A percentile compares a stretch with the other conserved stretches of the same genome.
Evolutionary conservation across 2,329 filamentous ascomycete species (phyloP).

Genomic region (Phoma sp.): DNA sequence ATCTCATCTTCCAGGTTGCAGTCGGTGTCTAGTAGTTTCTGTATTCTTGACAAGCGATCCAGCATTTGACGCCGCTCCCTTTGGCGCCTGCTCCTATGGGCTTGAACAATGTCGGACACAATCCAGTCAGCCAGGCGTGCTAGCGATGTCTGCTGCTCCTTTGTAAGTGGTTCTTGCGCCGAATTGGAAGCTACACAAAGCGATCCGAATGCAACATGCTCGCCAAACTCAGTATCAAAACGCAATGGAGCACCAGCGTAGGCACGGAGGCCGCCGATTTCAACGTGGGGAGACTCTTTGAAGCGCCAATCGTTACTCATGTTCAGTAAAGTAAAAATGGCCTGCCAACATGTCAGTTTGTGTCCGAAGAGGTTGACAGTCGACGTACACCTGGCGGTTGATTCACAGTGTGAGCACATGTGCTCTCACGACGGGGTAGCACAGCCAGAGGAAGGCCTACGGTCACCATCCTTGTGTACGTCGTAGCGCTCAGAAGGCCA

Average conservation of each 20-base stretch:
- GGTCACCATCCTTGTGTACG: constrained; percentile 53
- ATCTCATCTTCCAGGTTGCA: constrained; percentile 34
- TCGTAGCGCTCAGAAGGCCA: constrained; percentile 52
- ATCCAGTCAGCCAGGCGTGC: constrained; percentile 50
- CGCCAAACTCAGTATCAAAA: constrained; percentile 49
- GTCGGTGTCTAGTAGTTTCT: constrained; percentile 27
- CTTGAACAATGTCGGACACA: constrained; percentile 51
- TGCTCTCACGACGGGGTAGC: constrained; percentile 54
- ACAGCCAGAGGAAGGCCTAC: constrained; percentile 51
- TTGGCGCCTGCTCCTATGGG: constrained; percentile 47
- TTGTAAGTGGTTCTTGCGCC: constrained; percentile 39
- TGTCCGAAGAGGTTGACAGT: constrained; percentile 1
- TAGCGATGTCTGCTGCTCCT: constrained; percentile 41
- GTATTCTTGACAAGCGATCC: constrained; percentile 41
- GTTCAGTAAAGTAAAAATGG: constrained; percentile 51
- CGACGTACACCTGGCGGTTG: constrained; percentile 37
- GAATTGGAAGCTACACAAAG: constrained; percentile 53
- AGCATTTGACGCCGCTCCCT: constrained; percentile 49
- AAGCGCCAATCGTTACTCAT: constrained; percentile 56
- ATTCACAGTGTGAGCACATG: constrained; percentile 54
- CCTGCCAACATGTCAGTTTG: constrained; percentile 23
- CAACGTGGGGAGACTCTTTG: constrained; percentile 49
- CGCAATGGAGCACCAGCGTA: constrained; percentile 53
- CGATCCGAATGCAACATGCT: constrained; percentile 51
- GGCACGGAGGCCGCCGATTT: constrained; percentile 47